Percentiles rank a stretch among this genome's conserved stretches.
These are phyloP conservation scores for Crithidia brevicula DNA, from an alignment of 208 protist genomes.

Conservation along the genomic window DNA sequence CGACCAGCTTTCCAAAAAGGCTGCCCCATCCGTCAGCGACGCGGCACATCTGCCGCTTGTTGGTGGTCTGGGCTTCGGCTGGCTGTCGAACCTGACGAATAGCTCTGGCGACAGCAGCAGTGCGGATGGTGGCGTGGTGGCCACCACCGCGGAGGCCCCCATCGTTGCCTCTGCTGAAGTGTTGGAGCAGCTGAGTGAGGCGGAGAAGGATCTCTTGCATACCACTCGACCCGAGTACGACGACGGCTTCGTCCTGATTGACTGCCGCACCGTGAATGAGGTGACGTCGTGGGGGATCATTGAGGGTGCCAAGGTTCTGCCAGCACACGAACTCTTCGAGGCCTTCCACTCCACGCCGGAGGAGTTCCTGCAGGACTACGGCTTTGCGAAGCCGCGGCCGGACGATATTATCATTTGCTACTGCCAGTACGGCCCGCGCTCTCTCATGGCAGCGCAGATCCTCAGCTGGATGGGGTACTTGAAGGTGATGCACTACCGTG, in stretches of 20 bases:
- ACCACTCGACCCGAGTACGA: slow-evolving; percentile 72
- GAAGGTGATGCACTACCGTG: slow-evolving; percentile 78
- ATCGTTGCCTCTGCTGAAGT: slow-evolving; percentile 49
- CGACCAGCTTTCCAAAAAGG: slow-evolving; percentile 46
- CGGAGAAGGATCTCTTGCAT: slow-evolving; percentile 58
- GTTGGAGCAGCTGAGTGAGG: slow-evolving; percentile 42
- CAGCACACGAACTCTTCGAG: slow-evolving; percentile 84
- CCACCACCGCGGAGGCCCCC: slow-evolving; percentile 36
- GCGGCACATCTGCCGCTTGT: slow-evolving; percentile 40
- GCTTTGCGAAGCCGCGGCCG: slow-evolving; percentile 72
- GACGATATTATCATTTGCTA: slow-evolving; percentile 83
- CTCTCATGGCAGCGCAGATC: slow-evolving; percentile 84
- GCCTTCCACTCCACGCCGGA: slow-evolving; percentile 78
- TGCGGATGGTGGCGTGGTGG: slow-evolving; percentile 34
- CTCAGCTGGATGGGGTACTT: slow-evolving; percentile 86
- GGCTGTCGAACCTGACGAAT: slow-evolving; percentile 13
- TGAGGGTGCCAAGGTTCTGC: slow-evolving; percentile 82
- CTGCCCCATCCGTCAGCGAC: slow-evolving; percentile 40
- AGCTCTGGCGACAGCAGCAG: slow-evolving; percentile 4
- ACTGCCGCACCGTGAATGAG: slow-evolving; percentile 87
- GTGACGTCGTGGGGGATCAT: slow-evolving; percentile 87
- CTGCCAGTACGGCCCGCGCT: slow-evolving; percentile 82
- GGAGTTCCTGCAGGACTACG: slow-evolving; percentile 72
- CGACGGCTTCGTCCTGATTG: slow-evolving; percentile 76
- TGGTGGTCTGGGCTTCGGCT: slow-evolving; percentile 36